Evolutionary conservation across 345 rosid genomes (phyloP).

Genomic region (Stellera chamaejasme): DNA sequence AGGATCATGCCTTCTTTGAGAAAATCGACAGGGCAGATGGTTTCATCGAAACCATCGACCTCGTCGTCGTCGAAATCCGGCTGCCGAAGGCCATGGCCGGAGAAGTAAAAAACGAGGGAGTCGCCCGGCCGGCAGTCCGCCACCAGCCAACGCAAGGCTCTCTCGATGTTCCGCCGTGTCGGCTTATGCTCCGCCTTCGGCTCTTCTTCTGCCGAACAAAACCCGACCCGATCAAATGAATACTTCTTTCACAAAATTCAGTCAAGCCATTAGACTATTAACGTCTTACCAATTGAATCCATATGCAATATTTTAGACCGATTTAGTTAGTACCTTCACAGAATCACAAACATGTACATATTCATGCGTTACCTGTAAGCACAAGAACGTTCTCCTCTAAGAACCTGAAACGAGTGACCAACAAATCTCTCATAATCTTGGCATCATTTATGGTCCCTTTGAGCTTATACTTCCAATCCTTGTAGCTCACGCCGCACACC

Average conservation of each 20-base stretch:
- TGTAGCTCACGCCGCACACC: slow-evolving; percentile 43
- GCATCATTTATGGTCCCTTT: slow-evolving; percentile 47
- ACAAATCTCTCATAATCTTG: slow-evolving; percentile 29
- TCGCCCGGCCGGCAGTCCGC: slow-evolving; percentile 29
- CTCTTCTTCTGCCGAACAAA: slow-evolving; percentile 32
- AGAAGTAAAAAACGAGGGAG: slow-evolving; percentile 48
- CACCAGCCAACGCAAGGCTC: slow-evolving; percentile 44
- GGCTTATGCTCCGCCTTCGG: slow-evolving; percentile 15
- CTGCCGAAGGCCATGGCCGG: slow-evolving; percentile 48
- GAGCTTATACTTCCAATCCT: slow-evolving; percentile 30
- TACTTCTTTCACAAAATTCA: neutral
- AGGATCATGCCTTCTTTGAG: slow-evolving; percentile 36
- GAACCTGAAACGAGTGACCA: slow-evolving; percentile 20
- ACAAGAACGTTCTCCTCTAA: slow-evolving; percentile 19
- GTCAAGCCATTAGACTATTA: neutral
- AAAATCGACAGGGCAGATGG: slow-evolving; percentile 51
- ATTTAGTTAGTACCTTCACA: neutral
- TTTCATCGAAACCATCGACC: slow-evolving; percentile 51
- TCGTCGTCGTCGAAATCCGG: slow-evolving; percentile 38
- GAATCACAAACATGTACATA: neutral
- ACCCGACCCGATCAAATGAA: neutral
- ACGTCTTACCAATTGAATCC: neutral
- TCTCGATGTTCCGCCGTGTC: slow-evolving; percentile 39
- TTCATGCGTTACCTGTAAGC: slow-evolving; percentile 17
- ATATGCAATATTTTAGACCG: neutral